These are phyloP conservation scores for Dothistroma septosporum DNA, from an alignment of 2,329 filamentous ascomycete species.

Conservation along the genomic window DNA sequence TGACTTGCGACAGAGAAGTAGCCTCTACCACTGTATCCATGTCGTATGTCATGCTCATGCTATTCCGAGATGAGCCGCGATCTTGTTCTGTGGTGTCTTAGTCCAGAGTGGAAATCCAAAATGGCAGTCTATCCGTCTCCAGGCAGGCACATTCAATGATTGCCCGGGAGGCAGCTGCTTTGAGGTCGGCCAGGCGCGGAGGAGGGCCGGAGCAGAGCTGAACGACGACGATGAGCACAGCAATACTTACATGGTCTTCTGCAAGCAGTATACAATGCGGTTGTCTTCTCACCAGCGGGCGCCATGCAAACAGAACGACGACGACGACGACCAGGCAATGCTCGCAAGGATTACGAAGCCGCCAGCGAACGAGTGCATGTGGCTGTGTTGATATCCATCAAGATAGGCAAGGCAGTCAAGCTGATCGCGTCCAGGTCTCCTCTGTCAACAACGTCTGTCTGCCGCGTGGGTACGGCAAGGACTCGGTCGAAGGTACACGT, in stretches of 20 bases:
- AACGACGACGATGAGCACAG: neutral
- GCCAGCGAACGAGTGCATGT: neutral
- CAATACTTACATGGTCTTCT: neutral
- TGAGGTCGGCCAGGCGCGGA: neutral
- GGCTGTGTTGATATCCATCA: neutral
- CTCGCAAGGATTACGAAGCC: conserved; percentile 7
- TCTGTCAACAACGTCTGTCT: neutral
- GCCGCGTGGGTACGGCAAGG: neutral
- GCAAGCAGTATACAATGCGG: neutral
- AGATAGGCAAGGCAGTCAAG: neutral
- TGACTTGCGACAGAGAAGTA: conserved; percentile 74
- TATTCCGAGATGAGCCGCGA: neutral
- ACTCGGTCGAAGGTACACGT: too few relatives aligned
- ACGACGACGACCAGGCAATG: too few relatives aligned
- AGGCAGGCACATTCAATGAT: conserved; percentile 7
- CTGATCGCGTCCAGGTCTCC: neutral
- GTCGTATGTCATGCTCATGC: conserved; percentile 26
- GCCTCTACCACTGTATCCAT: conserved; percentile 60
- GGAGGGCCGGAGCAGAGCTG: neutral
- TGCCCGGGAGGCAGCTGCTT: conserved; percentile 3
- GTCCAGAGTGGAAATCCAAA: neutral
- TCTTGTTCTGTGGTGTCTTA: neutral
- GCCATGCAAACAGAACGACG: neutral
- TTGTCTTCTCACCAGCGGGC: neutral
- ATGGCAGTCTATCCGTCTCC: neutral